phyloP scores from a whole-genome alignment of 2,329 filamentous ascomycete species.

The Onygenales sp. region DNA sequence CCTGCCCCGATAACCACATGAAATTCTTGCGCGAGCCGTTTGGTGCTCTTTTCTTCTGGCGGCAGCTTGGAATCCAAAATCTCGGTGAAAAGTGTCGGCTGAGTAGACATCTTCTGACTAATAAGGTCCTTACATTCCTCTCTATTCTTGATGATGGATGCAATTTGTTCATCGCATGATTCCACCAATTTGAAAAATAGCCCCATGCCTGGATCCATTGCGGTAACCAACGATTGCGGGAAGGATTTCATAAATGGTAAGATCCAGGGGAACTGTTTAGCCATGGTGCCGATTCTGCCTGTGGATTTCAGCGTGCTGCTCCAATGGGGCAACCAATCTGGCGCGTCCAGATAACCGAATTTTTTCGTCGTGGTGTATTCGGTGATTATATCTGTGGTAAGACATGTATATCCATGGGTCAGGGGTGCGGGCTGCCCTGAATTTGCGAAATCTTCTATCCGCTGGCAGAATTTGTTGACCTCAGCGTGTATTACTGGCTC shows the following conservation, averaged over 20 bases:
- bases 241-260: slow-evolving; percentile 14
- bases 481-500: slow-evolving; percentile 11
- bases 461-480: slow-evolving; percentile 6
- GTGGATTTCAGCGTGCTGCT: slow-evolving; percentile 18
- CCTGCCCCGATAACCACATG: slow-evolving; percentile 23
- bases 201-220: too few relatives aligned
- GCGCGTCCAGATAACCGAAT: slow-evolving; percentile 22
- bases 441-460: slow-evolving; percentile 18
- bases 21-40: slow-evolving; percentile 24
- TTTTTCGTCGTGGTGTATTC: slow-evolving; percentile 26
- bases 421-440: slow-evolving; percentile 15
- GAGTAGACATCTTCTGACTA: neutral
- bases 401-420: slow-evolving; percentile 16
- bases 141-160: neutral
- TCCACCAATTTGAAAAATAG: too few relatives aligned
- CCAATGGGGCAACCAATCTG: slow-evolving; percentile 22
- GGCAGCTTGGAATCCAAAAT: slow-evolving; percentile 24
- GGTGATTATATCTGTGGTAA: slow-evolving; percentile 38
- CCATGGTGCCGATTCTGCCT: slow-evolving; percentile 2
- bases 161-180: neutral
- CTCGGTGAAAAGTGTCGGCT: slow-evolving; percentile 21
- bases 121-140: neutral
- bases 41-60: slow-evolving; percentile 25
- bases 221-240: slow-evolving; percentile 3
- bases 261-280: slow-evolving; percentile 16